Evolutionary conservation across 1,139 yeast genomes (phyloP).

Genomic region (Pichia sp.): DNA sequence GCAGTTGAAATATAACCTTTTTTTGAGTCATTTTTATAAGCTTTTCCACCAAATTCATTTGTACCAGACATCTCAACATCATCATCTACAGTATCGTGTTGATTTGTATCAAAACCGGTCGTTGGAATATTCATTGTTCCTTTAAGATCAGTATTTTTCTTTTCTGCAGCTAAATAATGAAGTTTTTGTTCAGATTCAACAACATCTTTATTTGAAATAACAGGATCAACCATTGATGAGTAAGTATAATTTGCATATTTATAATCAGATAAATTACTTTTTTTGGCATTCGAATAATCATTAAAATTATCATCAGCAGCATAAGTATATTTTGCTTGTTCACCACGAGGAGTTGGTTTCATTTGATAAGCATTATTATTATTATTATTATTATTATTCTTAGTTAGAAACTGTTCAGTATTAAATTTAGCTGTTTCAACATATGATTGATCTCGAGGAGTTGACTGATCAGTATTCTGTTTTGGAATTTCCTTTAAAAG

Average conservation of each 20-base stretch:
- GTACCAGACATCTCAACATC: too few species aligned
- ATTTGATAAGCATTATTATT: background rate
- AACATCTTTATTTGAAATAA: conserved; percentile 17
- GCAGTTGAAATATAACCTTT: background rate
- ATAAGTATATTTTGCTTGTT: background rate
- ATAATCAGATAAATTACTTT: background rate
- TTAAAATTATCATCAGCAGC: background rate
- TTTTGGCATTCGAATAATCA: background rate
- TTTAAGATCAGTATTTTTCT: background rate
- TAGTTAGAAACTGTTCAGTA: conserved; percentile 5
- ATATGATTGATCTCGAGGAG: conserved; percentile 12
- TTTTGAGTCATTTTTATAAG: background rate
- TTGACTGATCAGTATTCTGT: background rate
- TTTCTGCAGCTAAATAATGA: background rate
- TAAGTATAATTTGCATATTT: conserved; percentile 18
- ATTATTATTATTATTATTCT: background rate
- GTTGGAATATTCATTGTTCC: too few species aligned
- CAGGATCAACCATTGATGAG: conserved; percentile 24
- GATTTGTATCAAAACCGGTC: background rate
- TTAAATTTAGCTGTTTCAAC: conserved; percentile 5
- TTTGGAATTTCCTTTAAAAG: background rate
- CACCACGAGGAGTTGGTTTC: background rate
- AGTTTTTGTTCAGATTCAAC: conserved; percentile 9
- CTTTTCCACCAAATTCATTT: background rate
- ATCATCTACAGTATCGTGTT: background rate